Percentiles rank a stretch among this genome's conserved stretches.
Conservation (phyloP, 108 stramenopile genomes). For the Cyclotella choctawhatcheeana region DNA sequence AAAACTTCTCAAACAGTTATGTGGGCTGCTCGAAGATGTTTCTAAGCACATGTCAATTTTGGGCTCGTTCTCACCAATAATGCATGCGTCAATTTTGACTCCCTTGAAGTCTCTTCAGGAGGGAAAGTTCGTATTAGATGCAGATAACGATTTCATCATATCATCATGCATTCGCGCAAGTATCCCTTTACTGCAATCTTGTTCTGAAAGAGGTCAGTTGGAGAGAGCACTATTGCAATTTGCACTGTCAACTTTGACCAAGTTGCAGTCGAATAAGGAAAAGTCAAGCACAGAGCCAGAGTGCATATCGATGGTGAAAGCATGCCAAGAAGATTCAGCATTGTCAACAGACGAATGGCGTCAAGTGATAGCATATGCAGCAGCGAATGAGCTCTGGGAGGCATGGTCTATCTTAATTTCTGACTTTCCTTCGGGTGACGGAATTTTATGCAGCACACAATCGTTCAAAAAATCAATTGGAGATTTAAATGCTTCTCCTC, state of each 20-base stretch:
- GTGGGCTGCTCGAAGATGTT: conserved; percentile 43
- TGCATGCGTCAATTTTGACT: conserved; percentile 45
- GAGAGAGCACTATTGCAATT: conserved; percentile 59
- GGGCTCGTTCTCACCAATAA: conserved; percentile 24
- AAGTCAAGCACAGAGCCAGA: conserved; percentile 23
- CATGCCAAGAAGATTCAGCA: conserved; percentile 49
- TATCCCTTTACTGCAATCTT: conserved; percentile 24
- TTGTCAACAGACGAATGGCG: conserved; percentile 51
- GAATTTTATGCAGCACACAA: conserved; percentile 54
- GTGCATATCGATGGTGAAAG: conserved; percentile 48
- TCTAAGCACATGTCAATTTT: conserved; percentile 13
- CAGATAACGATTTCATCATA: conserved; percentile 11
- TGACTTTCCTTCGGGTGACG: conserved; percentile 20
- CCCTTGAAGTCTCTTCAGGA: conserved; percentile 59
- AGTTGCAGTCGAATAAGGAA: conserved; percentile 2
- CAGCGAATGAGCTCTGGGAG: conserved; percentile 59
- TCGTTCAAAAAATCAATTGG: conserved; percentile 57
- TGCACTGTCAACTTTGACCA: conserved; percentile 35
- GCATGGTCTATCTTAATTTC: conserved; percentile 63
- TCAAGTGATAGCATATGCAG: conserved; percentile 46
- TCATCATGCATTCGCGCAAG: conserved; percentile 45
- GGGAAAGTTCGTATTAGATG: conserved; percentile 3
- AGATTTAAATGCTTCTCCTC: conserved; percentile 34
- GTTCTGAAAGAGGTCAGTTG: conserved; percentile 13
- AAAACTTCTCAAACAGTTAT: conserved; percentile 35